Percentiles rank a stretch among this genome's conserved stretches.
Conservation (phyloP, 1,139 yeast species). For the Casaregolazyma lundiana region DNA sequence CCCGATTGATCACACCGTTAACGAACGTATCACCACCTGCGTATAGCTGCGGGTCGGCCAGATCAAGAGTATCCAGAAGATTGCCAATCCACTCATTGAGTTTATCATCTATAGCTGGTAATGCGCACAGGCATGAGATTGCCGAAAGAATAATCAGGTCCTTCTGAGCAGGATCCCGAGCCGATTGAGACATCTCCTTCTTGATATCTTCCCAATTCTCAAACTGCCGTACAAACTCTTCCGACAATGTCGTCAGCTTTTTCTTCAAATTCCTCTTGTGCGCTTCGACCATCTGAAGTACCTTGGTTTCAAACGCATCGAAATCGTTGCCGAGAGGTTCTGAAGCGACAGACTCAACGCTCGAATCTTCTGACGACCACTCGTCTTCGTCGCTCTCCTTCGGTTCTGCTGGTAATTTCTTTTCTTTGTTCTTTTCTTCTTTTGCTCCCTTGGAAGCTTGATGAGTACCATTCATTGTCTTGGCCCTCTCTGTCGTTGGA, state of each 20-base stretch:
- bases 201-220: neutral
- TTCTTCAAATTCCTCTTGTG: constrained; percentile 1
- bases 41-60: constrained; percentile 5
- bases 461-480: too few species aligned
- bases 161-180: neutral
- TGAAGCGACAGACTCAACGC: neutral
- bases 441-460: neutral
- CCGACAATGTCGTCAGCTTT: neutral
- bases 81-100: constrained; percentile 7
- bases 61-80: constrained; percentile 1
- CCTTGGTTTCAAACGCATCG: constrained; percentile 1
- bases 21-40: constrained; percentile 5
- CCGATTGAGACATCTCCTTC: neutral
- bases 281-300: constrained; percentile 1
- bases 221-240: neutral
- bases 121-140: constrained; percentile 6
- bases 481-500: neutral
- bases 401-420: neutral
- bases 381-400: neutral
- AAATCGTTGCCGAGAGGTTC: neutral
- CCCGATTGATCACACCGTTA: constrained; percentile 2
- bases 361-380: neutral
- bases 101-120: neutral
- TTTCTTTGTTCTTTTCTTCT: too few species aligned
- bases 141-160: constrained; percentile 8